A percentile compares a stretch with the other conserved stretches of the same genome.
Evolutionary conservation across 495 filamentous ascomycete species (phyloP).

Genomic region (Penicillium salamii): DNA sequence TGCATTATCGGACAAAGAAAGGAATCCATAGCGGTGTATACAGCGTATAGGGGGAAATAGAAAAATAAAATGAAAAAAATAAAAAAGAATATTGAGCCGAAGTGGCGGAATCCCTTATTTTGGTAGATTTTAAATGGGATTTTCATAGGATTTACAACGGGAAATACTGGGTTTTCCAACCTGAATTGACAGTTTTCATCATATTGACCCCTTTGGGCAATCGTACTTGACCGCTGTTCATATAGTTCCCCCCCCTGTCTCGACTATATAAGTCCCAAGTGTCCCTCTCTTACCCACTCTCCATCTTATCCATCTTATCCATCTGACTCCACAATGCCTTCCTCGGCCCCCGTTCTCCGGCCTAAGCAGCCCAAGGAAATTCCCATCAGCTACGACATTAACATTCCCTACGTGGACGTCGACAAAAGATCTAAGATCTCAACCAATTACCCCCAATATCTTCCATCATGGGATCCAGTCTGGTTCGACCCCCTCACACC

Average conservation of each 20-base stretch:
- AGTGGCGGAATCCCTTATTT: no score
- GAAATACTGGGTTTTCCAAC: no score
- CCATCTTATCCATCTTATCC: constrained; percentile 9
- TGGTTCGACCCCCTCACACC: constrained; percentile 56
- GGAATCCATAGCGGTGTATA: neutral
- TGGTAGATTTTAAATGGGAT: no score
- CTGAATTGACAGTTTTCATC: neutral
- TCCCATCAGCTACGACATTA: constrained; percentile 56
- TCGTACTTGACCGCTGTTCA: constrained; percentile 7
- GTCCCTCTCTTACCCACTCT: neutral
- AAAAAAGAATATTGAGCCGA: no score
- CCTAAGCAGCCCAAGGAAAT: constrained; percentile 33
- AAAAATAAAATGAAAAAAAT: neutral
- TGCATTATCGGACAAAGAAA: constrained; percentile 15
- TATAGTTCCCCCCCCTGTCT: neutral
- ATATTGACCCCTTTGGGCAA: neutral
- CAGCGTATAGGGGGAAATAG: neutral
- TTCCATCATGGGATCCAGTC: constrained; percentile 63
- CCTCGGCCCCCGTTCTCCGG: constrained; percentile 34
- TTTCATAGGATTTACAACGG: no score
- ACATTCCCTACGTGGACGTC: constrained; percentile 51
- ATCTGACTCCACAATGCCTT: constrained; percentile 30
- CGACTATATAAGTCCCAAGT: neutral
- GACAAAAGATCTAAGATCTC: constrained; percentile 36
- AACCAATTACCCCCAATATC: constrained; percentile 57